Evolutionary conservation across 2,329 filamentous ascomycete genomes (phyloP).

Genomic region (Epichloe sp.): DNA sequence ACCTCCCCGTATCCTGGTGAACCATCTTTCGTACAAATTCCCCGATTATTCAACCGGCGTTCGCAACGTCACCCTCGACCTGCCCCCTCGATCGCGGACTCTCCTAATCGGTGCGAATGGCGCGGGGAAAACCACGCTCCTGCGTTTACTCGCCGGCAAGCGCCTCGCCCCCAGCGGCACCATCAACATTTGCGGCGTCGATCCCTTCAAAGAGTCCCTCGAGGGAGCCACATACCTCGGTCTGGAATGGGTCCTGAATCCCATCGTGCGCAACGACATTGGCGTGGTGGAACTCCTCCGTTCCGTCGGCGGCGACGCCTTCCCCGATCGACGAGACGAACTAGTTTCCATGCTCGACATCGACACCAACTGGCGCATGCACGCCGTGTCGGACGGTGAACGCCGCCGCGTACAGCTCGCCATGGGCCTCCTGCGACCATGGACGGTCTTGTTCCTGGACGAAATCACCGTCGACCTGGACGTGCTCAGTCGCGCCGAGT

Average conservation of each 20-base stretch:
- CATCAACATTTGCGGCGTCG: slow-evolving; percentile 67
- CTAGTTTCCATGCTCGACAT: slow-evolving; percentile 82
- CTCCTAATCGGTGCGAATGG: slow-evolving; percentile 93
- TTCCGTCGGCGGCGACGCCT: slow-evolving; percentile 77
- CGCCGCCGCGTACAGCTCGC: slow-evolving; percentile 82
- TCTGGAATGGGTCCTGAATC: slow-evolving; percentile 95
- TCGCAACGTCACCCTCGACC: slow-evolving; percentile 55
- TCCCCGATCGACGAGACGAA: slow-evolving; percentile 71
- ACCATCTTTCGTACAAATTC: slow-evolving; percentile 75
- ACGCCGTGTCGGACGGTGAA: slow-evolving; percentile 89
- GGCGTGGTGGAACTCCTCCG: slow-evolving; percentile 74
- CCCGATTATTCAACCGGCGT: slow-evolving; percentile 75
- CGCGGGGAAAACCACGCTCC: slow-evolving; percentile 90
- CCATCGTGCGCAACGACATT: slow-evolving; percentile 90
- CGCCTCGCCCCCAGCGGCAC: slow-evolving; percentile 68
- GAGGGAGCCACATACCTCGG: slow-evolving; percentile 96
- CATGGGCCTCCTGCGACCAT: slow-evolving; percentile 87
- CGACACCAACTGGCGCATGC: slow-evolving; percentile 86
- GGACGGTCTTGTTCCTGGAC: slow-evolving; percentile 81
- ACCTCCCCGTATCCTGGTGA: slow-evolving; percentile 55
- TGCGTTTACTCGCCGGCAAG: slow-evolving; percentile 89
- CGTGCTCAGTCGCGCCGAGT: slow-evolving; percentile 70
- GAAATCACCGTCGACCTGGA: slow-evolving; percentile 97
- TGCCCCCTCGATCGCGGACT: slow-evolving; percentile 75
- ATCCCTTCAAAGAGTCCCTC: slow-evolving; percentile 81